Evolutionary conservation across 2,329 filamentous ascomycete genomes (phyloP).

Genomic region (Cercospora brassicicola): DNA sequence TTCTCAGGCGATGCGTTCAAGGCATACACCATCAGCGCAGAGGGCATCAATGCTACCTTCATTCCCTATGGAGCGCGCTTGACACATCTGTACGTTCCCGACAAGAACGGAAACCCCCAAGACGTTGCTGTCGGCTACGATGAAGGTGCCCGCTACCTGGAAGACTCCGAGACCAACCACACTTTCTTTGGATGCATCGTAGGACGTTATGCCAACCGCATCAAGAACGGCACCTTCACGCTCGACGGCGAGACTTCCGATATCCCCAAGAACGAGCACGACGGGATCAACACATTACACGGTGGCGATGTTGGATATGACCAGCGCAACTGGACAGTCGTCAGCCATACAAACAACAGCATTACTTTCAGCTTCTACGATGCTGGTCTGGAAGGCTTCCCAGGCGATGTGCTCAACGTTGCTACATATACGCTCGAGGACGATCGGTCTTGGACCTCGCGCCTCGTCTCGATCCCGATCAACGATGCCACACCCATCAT

Average conservation of each 20-base stretch:
- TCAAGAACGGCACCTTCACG: constrained; percentile 58
- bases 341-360: constrained; percentile 63
- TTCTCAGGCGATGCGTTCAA: constrained; percentile 36
- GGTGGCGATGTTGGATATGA: constrained; percentile 59
- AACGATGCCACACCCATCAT: constrained; percentile 80
- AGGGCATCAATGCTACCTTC: constrained; percentile 36
- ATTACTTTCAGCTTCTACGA: constrained; percentile 77
- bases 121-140: constrained; percentile 56
- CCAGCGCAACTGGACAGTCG: constrained; percentile 70
- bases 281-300: constrained; percentile 54
- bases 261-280: constrained; percentile 54
- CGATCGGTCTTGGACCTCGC: constrained; percentile 66
- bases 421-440: constrained; percentile 71
- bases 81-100: constrained; percentile 35
- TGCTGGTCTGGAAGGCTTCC: constrained; percentile 72
- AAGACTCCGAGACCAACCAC: constrained; percentile 49
- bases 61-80: constrained; percentile 37
- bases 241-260: constrained; percentile 51
- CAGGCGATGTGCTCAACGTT: constrained; percentile 71
- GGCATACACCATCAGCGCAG: constrained; percentile 31
- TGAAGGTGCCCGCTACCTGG: constrained; percentile 42
- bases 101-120: constrained; percentile 43
- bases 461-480: constrained; percentile 68
- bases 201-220: constrained; percentile 56
- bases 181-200: constrained; percentile 65